Base-by-base conservation (phyloP, 768 basidiomycete genomes). In the Kwoniella sp. region DNA sequence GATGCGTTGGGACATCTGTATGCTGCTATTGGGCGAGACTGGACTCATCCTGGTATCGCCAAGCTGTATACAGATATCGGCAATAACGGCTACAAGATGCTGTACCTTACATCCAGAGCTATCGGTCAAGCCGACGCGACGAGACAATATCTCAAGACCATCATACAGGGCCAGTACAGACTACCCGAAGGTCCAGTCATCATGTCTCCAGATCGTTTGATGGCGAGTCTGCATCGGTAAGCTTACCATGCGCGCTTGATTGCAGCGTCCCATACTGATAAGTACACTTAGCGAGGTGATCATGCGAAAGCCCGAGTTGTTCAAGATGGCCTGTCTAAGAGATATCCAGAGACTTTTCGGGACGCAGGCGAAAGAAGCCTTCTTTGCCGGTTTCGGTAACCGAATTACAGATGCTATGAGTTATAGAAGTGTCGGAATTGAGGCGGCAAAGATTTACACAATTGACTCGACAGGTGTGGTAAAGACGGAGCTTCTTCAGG, bases 81-180 rank as follows among this genome's bases (percentile, higher is more conserved):
- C 50, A 87, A 90, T 57, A 98, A 99, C 76, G 96, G 95, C 37
- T 98, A 97, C 84, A 94, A 91, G 83, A 89, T 98, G 76, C 88
- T 98, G 87, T 98, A 98, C 78, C 86, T 98, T 15, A 98, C 95
- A 0, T 96, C 93, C 13, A 86, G 96, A 37, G 94, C 95, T 9
- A 97, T 98, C 67, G 95, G 96, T 0, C 96, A 98, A 78, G 96
- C 96, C 24, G 96, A 98, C 74, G 90, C 93, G 33, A 99, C 96
- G 27, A 83, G 95, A 50, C 91, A 92, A 64, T 99, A 99, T 74
- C 85, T 98, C 24, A 90, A 88, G 77, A 90, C 90, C 6, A 92
- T 99, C 81, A 91, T 90, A 76, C 96, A 98, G 82, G 90, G 94
- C 67, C 88, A 92, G 69, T 95, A 96, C 76, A 90, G 92, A 77